Base-by-base conservation (phyloP, 2,329 filamentous ascomycete genomes). In the Nothophoma quercina region DNA sequence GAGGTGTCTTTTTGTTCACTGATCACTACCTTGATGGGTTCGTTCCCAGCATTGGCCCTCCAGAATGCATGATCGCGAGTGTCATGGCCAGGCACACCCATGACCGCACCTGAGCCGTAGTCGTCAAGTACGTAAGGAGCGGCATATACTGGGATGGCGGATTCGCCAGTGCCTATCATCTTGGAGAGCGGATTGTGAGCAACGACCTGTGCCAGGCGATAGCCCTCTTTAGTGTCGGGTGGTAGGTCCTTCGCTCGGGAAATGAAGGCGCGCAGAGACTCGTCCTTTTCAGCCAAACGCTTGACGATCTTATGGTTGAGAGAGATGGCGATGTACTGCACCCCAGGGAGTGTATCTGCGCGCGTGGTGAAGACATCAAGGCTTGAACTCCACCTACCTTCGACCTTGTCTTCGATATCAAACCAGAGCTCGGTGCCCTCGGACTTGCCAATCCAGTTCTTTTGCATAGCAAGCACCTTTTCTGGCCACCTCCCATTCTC, bases 51-150 rank as follows among this genome's bases (percentile, higher is more conserved):
- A 59, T 96, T 91, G 51, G 86, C 79, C 62, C 82, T 85, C 88
- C 91, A 96, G 70, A 96, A 96, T 1, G 84, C 83, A 72, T 89
- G 81, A 63, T 96, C 92, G 44, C 91, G 83, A 4, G 81, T 69
- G 72, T 96, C 92, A 67, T 96, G 92, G 2, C 87, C 92, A 0
- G 92, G 92, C 7, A 96, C 92, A 34, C 92, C 92, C 91, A 96
- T 96, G 2, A 96, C 88, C 8, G 91, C 91, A 1, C 91, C 91
- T 60, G 92, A 89, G 13, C 91, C 91, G 62, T 96, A 95, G 67
- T 92, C 89, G 21, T 88, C 88, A 5, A 96, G 79, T 9, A 96
- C 92, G 68, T 96, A 96, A 0, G 91, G 88, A 8, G 92, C 90
- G 18, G 90, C 88, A 65, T 88, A 96, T 5, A 96, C 81, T 1